phyloP scores from a whole-genome alignment of 306 rosid genomes.

The Cucumis melo region DNA sequence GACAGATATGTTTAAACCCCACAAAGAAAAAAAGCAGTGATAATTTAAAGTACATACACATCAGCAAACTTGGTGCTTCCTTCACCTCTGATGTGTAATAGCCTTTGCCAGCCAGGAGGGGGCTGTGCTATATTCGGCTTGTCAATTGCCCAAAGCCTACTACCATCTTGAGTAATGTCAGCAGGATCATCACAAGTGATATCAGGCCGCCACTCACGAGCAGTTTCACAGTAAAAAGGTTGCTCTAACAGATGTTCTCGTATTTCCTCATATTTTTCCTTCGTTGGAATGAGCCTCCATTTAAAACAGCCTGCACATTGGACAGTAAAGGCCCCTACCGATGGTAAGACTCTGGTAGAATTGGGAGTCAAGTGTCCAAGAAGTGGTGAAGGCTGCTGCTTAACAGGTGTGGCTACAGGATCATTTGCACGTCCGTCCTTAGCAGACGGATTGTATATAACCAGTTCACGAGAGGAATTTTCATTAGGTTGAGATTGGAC shows the following conservation, averaged over 20 bases:
- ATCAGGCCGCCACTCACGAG: conserved; percentile 74
- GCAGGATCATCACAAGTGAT: conserved; percentile 74
- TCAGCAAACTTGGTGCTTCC: conserved; percentile 91
- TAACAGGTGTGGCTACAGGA: conserved; percentile 25
- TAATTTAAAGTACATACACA: conserved; percentile 37
- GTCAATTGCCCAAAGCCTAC: conserved; percentile 92
- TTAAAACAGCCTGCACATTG: conserved; percentile 87
- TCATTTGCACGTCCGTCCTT: conserved; percentile 19
- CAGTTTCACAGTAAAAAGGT: conserved; percentile 63
- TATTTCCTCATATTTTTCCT: conserved; percentile 82
- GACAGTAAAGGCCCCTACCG: conserved; percentile 73
- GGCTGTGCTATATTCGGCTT: conserved; percentile 88
- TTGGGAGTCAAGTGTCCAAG: conserved; percentile 9
- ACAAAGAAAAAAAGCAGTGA: background rate
- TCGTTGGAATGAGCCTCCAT: conserved; percentile 90
- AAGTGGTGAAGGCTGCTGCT: conserved; percentile 8
- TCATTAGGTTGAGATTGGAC: conserved; percentile 21
- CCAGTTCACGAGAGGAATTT: conserved; percentile 41
- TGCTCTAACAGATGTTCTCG: conserved; percentile 62
- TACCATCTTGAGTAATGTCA: conserved; percentile 77
- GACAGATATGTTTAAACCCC: background rate
- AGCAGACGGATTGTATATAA: conserved; percentile 46
- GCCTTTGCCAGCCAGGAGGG: conserved; percentile 84
- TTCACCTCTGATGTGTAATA: conserved; percentile 71
- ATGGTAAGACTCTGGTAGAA: conserved; percentile 46